Base-by-base conservation (phyloP, 1,284 basidiomycete genomes). In the Mixia osmundae region DNA sequence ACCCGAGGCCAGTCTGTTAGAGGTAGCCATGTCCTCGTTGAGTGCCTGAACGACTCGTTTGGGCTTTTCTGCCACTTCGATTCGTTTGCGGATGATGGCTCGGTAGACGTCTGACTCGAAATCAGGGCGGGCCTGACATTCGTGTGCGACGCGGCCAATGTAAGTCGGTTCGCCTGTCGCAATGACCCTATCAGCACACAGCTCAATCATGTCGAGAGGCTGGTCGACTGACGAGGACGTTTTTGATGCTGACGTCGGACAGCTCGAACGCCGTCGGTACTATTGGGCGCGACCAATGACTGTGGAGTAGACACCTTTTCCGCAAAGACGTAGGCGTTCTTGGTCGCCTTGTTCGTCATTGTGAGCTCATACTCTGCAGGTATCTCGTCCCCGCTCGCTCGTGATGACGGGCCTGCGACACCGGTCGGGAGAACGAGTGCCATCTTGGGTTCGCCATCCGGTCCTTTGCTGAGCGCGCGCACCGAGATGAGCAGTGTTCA, bases 11-110 rank as follows among this genome's bases (percentile, higher is more conserved):
- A 59, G 51, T 36, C 58, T 52, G 47, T 55, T 56, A 12, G 49
- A 43, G 4, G 54, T 56, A 0, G 49, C 49, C 11, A 54, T 49
- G 32, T 47, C 47, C 14, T 49, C 49, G 14, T 57, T 54, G 32
- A 60, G 50, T 44, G 53, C 47, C 39, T 57, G 54, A 36, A 58
- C 51, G 2, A 50, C 32, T 25, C 57, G 46, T 39, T 53, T 55
- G 9, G 58, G 58, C 29, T 51, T 54, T 5, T 49, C 39, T 1
- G 58, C 55, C 41, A 58, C 55, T 18, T 47, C 37, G 14, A 54
- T 49, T 3, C 58, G 47, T 14, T 51, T 47, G 7, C 58, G 51
- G 11, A 61, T 48, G 25, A 60, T 55, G 28, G 49, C 47, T 9
- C 57, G 50, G 44, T 60, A 59, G 21, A 57, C 44, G 15, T 39